Evolutionary conservation across 495 filamentous ascomycete genomes (phyloP).

Genomic region (Aspergillus sclerotioniger): DNA sequence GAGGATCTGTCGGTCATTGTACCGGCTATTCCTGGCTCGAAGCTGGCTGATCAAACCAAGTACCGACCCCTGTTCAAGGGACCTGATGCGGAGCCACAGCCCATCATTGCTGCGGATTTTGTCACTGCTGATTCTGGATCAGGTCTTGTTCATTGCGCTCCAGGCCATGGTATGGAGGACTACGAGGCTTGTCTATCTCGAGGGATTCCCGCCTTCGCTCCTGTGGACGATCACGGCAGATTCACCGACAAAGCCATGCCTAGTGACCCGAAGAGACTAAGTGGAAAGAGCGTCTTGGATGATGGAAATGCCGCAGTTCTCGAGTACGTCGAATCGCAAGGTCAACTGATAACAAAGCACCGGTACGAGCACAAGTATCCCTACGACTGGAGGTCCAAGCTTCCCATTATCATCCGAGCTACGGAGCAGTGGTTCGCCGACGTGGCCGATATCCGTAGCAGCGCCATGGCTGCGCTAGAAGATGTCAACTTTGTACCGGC

Average conservation of each 20-base stretch:
- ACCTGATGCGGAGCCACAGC: constrained; percentile 51
- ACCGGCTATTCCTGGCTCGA: constrained; percentile 58
- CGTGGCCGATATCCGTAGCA: constrained; percentile 73
- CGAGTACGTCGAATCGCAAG: constrained; percentile 53
- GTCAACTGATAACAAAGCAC: constrained; percentile 62
- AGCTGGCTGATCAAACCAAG: constrained; percentile 56
- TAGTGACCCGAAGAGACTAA: constrained; percentile 54
- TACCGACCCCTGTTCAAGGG: constrained; percentile 69
- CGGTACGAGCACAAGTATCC: constrained; percentile 87
- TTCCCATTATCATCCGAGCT: constrained; percentile 83
- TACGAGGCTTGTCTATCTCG: constrained; percentile 73
- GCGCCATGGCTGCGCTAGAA: constrained; percentile 64
- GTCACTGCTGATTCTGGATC: constrained; percentile 85
- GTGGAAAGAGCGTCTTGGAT: constrained; percentile 59
- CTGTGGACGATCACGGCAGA: constrained; percentile 74
- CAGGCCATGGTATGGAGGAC: constrained; percentile 95
- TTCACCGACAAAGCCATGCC: constrained; percentile 79
- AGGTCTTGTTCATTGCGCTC: constrained; percentile 89
- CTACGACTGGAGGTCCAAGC: constrained; percentile 95
- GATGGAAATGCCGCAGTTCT: constrained; percentile 69
- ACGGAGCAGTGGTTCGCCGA: constrained; percentile 98
- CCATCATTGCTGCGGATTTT: constrained; percentile 77
- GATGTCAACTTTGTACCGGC: constrained; percentile 77
- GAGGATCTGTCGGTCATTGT: constrained; percentile 51
- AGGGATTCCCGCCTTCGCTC: constrained; percentile 69